phyloP scores from a whole-genome alignment of 371 early-diverging fungal genomes.

The Smittium culicis region DNA sequence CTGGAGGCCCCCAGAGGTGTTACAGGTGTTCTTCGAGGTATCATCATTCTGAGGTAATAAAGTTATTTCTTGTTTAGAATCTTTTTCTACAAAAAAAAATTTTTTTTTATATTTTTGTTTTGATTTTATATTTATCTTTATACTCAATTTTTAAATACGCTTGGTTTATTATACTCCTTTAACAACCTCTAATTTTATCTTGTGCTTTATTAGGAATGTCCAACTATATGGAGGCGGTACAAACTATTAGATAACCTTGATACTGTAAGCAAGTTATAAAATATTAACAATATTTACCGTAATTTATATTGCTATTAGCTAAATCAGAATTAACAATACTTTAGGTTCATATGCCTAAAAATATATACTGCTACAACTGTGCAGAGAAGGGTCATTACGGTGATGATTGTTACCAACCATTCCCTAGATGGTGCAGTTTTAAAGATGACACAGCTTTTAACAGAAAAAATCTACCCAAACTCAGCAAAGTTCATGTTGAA shows the following conservation, averaged over 20 bases:
- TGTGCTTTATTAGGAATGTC: not conserved
- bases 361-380: slow-evolving; percentile 29
- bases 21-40: slow-evolving; percentile 16
- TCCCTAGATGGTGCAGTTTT: not conserved
- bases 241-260: not conserved
- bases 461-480: not conserved
- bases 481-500: not conserved
- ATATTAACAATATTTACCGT: no score
- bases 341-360: not conserved
- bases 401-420: slow-evolving; percentile 14
- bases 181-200: no score
- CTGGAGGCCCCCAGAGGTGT: slow-evolving; percentile 13
- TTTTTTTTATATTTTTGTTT: not conserved
- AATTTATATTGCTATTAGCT: no score
- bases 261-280: no score
- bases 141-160: no score
- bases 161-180: no score
- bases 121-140: no score
- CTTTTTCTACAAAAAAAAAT: not conserved
- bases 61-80: not conserved
- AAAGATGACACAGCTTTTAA: slow-evolving; percentile 12
- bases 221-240: not conserved
- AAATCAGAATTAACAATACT: not conserved
- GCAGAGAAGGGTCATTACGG: slow-evolving; percentile 22
- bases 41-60: slow-evolving; percentile 23